phyloP scores from a whole-genome alignment of 306 rosid genomes.

The Malus orientalis region DNA sequence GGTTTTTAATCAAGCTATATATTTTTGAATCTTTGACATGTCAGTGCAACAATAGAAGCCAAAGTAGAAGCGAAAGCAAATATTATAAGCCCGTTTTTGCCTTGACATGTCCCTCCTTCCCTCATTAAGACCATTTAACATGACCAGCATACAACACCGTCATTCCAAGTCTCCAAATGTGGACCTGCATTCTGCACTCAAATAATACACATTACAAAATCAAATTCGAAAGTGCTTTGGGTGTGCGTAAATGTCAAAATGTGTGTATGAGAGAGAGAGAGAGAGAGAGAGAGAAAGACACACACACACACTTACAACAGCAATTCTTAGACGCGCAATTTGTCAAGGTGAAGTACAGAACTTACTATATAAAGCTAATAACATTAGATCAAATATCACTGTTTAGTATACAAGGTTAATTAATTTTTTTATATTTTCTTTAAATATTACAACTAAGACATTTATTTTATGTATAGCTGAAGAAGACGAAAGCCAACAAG shows the following conservation, averaged over 20 bases:
- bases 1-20: neutral
- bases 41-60: slow-evolving; percentile 1
- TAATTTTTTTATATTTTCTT: too few relatives aligned
- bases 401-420: too few relatives aligned
- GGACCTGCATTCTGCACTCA: slow-evolving; percentile 81
- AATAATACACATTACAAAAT: slow-evolving; percentile 12
- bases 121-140: slow-evolving; percentile 77
- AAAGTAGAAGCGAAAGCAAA: slow-evolving; percentile 17
- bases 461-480: too few relatives aligned
- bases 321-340: slow-evolving; percentile 74
- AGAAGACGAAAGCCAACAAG: too few relatives aligned
- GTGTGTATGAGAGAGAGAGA: neutral
- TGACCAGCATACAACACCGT: slow-evolving; percentile 84
- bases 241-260: too few relatives aligned
- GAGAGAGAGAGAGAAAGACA: slow-evolving; percentile 7
- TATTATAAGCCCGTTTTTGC: slow-evolving; percentile 99
- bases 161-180: slow-evolving; percentile 95
- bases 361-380: too few relatives aligned
- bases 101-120: slow-evolving; percentile 87
- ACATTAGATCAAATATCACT: too few relatives aligned
- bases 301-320: slow-evolving; percentile 28
- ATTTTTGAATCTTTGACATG: slow-evolving; percentile 16
- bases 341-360: too few relatives aligned
- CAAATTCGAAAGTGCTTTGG: slow-evolving; percentile 1
- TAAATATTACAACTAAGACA: too few relatives aligned